These are phyloP conservation scores for Petunia hybrid DNA, from an alignment of 305 asterid species.

Conservation along the genomic window DNA sequence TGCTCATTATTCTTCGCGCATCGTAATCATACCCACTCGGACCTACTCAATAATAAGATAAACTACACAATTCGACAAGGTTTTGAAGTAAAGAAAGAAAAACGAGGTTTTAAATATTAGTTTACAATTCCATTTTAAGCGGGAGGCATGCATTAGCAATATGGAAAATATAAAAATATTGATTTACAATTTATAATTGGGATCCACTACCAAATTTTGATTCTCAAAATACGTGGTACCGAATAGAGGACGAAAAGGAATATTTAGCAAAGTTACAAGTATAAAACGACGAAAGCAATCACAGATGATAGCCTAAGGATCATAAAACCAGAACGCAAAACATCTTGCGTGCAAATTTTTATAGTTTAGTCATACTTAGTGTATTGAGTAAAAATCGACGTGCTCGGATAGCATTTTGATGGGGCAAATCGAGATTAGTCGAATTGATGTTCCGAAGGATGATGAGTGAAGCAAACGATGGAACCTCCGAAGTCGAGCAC, in stretches of 20 bases:
- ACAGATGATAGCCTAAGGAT: not conserved
- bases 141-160: not conserved
- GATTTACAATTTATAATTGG: not conserved
- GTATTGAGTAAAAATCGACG: too few species aligned
- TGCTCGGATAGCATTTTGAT: too few species aligned
- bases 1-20: not conserved
- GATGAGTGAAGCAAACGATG: too few species aligned
- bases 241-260: not conserved
- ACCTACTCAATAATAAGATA: not conserved
- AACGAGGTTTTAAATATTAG: not conserved
- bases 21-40: not conserved
- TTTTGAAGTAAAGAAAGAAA: not conserved
- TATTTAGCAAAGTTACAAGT: not conserved
- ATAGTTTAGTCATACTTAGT: too few species aligned
- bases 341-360: too few species aligned
- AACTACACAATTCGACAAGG: not conserved
- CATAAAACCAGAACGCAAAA: too few species aligned
- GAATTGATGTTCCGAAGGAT: too few species aligned
- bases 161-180: not conserved
- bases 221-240: not conserved
- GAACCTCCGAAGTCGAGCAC: too few species aligned
- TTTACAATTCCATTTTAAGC: not conserved
- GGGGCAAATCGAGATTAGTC: too few species aligned
- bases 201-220: conserved; percentile 10
- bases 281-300: not conserved